Base-by-base conservation (phyloP, 176 grass and related monocot genomes). In the Pontederia paniculata region DNA sequence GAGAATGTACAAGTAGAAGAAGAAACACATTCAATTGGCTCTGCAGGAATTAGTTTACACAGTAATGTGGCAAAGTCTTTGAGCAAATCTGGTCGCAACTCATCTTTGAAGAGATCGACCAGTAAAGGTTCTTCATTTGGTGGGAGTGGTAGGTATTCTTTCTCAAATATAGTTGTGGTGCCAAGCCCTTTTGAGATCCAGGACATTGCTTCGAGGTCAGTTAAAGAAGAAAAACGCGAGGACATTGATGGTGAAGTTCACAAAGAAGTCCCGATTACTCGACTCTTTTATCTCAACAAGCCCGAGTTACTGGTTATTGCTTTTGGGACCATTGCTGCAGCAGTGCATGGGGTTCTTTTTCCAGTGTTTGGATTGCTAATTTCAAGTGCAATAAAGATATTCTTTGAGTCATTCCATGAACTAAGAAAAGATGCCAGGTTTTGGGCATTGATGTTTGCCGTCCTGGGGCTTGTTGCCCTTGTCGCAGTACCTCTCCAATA, bases 261-360 rank as follows among this genome's bases (percentile, higher is more conserved):
- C 44, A 88, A 82, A 81, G 69, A 55, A 57, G 72, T 78, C 65
- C 66, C 89, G 25, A 67, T 95, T 0, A 21, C 25, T 14, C 75
- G 84, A 43, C 84, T 88, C 8, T 66, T 81, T 73, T 67, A 69
- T 75, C 69, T 95, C 23, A 95, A 95, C 75, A 95, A 80, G 77
- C 78, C 84, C 46, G 89, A 89, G 67, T 47, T 58, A 67, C 62
- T 66, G 21, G 51, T 85, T 57, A 78, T 89, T 68, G 52, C 70
- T 48, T 69, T 85, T 68, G 84, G 89, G 57, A 85, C 78, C 17
- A 58, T 85, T 69, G 60, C 65, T 21, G 73, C 84, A 52, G 54
- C 58, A 14, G 31, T 78, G 45, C 69, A 85, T 48, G 89, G 85
- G 23, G 25, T 78, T 15, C 49, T 89, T 18, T 80, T 89, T 9